Base-by-base conservation (phyloP, 192 early-diverging fungal species). In the Geosiphon pyriformis region DNA sequence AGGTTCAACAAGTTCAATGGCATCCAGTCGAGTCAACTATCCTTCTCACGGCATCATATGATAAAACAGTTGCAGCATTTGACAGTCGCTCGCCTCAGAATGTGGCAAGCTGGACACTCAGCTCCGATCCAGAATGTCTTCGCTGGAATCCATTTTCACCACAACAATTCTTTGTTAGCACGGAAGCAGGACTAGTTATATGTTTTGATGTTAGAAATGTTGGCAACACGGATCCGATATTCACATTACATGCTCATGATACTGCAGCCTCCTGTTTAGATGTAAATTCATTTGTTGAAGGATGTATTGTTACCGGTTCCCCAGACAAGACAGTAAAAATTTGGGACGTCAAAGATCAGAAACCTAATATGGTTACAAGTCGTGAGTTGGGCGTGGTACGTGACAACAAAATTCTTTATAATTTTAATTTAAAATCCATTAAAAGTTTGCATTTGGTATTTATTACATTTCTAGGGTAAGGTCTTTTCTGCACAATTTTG, bases 231-330 rank as follows among this genome's bases (percentile, higher is more conserved):
- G 69, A 77, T 35, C 83, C 94, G 1, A 33, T 98, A 4, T 99
- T 86, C 74, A 95, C 89, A 17, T 81, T 99, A 53, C 90, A 92
- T 62, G 96, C 98, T 2, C 96, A 98, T 70, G 94, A 98, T 72
- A 86, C 83, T 61, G 84, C 98, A 2, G 90, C 94, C 3, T 89
- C 88, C 12, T 85, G 91, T 4, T 74, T 99, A 72, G 95, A 96
- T 75, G 79, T 96, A 65, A 92, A 87, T 74, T 78, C 91, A 1
- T 65, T 72, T 4, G 74, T 96, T 11, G 74, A 79, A n/a, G 94
- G 93, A 0, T 85, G 90, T 47, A 70, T 99, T 63, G 89, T 98
- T 18, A 99, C 97, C 0, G 98, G 95, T 22, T 90, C 90, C 3
- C 81, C 85, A 0, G 98, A 99, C 66, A 90, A 92, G 67, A 80